Percentiles rank a stretch among this genome's conserved stretches.
phyloP scores from a whole-genome alignment of 225 moss, liverwort and hornwort genomes.

The Thuidium tamariscinum region DNA sequence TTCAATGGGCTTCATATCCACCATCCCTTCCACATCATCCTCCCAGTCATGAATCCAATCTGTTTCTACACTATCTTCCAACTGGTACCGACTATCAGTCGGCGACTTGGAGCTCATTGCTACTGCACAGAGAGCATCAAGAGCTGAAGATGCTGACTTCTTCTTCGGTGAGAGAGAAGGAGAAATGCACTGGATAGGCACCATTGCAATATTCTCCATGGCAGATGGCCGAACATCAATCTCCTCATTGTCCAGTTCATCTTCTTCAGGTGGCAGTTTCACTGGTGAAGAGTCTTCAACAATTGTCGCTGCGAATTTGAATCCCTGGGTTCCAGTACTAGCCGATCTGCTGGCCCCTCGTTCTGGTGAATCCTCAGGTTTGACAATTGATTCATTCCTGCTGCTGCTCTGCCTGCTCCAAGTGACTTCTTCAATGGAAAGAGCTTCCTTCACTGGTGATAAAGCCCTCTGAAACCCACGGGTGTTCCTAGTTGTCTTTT shows the following conservation, averaged over 20 bases:
- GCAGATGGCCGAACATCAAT: not conserved
- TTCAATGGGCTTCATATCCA: constrained; percentile 31
- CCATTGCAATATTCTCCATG: constrained; percentile 24
- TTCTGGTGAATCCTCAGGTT: not conserved
- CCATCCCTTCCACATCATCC: constrained; percentile 16
- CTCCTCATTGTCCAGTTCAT: not conserved
- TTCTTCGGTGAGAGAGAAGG: constrained; percentile 24
- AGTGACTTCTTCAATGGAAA: constrained; percentile 31
- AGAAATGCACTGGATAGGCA: constrained; percentile 36
- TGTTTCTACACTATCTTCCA: constrained; percentile 10
- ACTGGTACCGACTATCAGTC: not conserved
- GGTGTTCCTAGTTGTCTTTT: constrained; percentile 1
- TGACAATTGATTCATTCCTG: not conserved
- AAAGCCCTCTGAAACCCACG: constrained; percentile 25
- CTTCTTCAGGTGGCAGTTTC: not conserved
- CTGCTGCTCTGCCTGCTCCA: constrained; percentile 35
- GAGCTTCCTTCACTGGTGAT: constrained; percentile 46
- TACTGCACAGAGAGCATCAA: constrained; percentile 13
- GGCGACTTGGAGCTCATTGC: not conserved
- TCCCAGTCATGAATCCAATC: constrained; percentile 26
- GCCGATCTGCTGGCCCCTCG: not conserved
- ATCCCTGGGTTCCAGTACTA: not conserved
- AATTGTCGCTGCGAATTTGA: constrained; percentile 13
- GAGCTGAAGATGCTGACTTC: constrained; percentile 3
- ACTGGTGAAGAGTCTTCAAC: constrained; percentile 17